Evolutionary conservation across 106 monocot species (phyloP).

Genomic region (Alisma plantagoaquatica): DNA sequence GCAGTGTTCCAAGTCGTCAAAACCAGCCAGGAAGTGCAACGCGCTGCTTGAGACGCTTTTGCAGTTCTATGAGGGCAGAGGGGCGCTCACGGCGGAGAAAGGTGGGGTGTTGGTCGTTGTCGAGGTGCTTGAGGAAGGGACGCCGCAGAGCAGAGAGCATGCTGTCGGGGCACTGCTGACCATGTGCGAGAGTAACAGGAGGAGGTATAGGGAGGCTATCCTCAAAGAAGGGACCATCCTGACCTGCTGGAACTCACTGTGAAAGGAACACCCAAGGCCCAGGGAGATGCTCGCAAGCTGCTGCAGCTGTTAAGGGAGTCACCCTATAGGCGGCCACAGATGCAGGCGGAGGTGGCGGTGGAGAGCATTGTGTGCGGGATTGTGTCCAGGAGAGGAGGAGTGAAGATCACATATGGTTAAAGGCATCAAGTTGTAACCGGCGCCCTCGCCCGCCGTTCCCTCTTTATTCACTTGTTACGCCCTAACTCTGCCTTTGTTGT

Average conservation of each 20-base stretch:
- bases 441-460: too few species aligned
- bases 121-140: conserved; percentile 71
- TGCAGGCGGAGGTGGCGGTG: conserved; percentile 17
- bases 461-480: too few species aligned
- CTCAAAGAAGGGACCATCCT: conserved; percentile 57
- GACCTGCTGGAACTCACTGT: conserved; percentile 57
- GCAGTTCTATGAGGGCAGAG: conserved; percentile 25
- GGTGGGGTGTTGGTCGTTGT: conserved; percentile 64
- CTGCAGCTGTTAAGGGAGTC: conserved; percentile 32
- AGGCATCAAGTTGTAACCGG: too few species aligned
- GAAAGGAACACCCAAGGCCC: conserved; percentile 36
- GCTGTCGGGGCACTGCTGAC: conserved; percentile 33
- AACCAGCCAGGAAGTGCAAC: conserved; percentile 48
- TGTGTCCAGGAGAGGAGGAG: conserved; percentile 28
- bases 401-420: too few species aligned
- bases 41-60: conserved; percentile 52
- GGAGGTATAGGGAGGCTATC: conserved; percentile 30
- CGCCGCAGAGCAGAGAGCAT: conserved; percentile 21
- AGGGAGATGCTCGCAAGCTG: conserved; percentile 23
- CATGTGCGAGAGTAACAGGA: conserved; percentile 33
- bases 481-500: too few species aligned
- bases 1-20: conserved; percentile 40
- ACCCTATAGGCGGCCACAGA: conserved; percentile 9
- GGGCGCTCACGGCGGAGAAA: conserved; percentile 26
- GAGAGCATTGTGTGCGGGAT: conserved; percentile 33